A percentile compares a stretch with the other conserved stretches of the same genome.
Evolutionary conservation across 2,329 filamentous ascomycete genomes (phyloP).

Genomic region (Ploettnerulaceae sp.): DNA sequence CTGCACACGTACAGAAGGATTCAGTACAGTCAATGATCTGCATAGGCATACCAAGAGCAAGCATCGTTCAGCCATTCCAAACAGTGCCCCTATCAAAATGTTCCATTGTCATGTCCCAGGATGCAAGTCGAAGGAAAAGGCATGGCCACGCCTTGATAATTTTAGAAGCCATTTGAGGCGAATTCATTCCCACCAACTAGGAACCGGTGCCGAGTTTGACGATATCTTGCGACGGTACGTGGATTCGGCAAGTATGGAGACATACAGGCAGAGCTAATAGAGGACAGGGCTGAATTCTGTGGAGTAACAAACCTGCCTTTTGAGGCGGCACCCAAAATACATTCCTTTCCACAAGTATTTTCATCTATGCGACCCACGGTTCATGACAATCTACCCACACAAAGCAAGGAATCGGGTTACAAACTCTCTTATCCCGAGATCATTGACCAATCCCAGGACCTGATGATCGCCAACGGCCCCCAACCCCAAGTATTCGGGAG

Average conservation of each 20-base stretch:
- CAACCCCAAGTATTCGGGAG: slow-evolving; percentile 14
- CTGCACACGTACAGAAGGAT: slow-evolving; percentile 61
- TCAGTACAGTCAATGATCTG: slow-evolving; percentile 76
- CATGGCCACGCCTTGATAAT: slow-evolving; percentile 80
- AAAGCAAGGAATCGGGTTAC: slow-evolving; percentile 10
- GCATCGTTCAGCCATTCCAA: slow-evolving; percentile 48
- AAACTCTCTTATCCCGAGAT: slow-evolving; percentile 22
- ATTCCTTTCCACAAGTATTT: slow-evolving; percentile 6
- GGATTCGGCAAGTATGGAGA: background rate
- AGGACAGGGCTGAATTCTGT: slow-evolving; percentile 16
- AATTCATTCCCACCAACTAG: slow-evolving; percentile 48
- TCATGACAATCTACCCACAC: slow-evolving; percentile 1
- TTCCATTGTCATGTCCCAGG: slow-evolving; percentile 55
- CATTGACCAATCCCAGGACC: slow-evolving; percentile 17
- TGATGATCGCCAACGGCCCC: slow-evolving; percentile 16
- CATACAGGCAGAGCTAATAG: slow-evolving; percentile 1
- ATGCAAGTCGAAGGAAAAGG: slow-evolving; percentile 59
- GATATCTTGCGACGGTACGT: slow-evolving; percentile 45
- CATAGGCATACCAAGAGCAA: slow-evolving; percentile 72
- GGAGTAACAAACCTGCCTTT: slow-evolving; percentile 16
- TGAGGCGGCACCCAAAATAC: slow-evolving; percentile 10
- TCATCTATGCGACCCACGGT: slow-evolving; percentile 2
- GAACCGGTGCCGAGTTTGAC: slow-evolving; percentile 37
- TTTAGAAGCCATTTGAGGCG: slow-evolving; percentile 74
- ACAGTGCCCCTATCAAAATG: slow-evolving; percentile 43